Percentiles rank a stretch among this genome's conserved stretches.
Conservation (phyloP, 2,329 filamentous ascomycete species). For the Xylariaceae sp. region DNA sequence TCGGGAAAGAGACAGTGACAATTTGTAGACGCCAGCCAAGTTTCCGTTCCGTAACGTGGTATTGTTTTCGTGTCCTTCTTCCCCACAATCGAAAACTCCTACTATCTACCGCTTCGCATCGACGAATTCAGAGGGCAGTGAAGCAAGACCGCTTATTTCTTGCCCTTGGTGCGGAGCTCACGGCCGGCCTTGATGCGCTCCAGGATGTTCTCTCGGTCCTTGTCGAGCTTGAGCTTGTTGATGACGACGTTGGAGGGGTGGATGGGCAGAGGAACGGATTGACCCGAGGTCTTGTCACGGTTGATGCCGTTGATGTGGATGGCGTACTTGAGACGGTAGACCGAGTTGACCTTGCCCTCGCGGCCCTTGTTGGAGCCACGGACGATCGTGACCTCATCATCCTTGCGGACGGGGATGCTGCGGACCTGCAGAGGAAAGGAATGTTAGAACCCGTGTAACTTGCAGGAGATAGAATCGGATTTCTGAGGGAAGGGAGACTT, state of each 20-base stretch:
- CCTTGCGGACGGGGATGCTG: slow-evolving; percentile 95
- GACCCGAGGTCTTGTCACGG: slow-evolving; percentile 95
- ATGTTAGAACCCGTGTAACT: too few relatives aligned
- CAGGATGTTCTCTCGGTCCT: slow-evolving; percentile 86
- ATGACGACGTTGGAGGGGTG: slow-evolving; percentile 96
- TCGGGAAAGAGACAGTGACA: not conserved
- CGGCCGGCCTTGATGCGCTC: slow-evolving; percentile 79
- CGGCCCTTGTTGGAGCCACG: slow-evolving; percentile 95
- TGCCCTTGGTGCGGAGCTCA: slow-evolving; percentile 70
- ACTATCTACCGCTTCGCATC: too few relatives aligned
- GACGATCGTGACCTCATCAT: slow-evolving; percentile 89
- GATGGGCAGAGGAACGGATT: slow-evolving; percentile 89
- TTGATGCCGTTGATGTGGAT: slow-evolving; percentile 95
- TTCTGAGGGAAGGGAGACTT: slow-evolving; percentile 33
- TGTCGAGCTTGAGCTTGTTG: slow-evolving; percentile 98
- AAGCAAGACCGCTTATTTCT: slow-evolving; percentile 45
- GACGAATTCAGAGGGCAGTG: not conserved
- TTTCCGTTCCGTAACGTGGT: too few relatives aligned
- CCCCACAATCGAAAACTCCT: not conserved
- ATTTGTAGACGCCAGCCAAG: slow-evolving; percentile 1
- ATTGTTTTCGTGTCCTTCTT: not conserved
- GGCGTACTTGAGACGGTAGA: slow-evolving; percentile 97
- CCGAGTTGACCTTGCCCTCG: slow-evolving; percentile 95
- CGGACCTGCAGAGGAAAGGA: slow-evolving; percentile 60
- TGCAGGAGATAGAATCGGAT: not conserved